Evolutionary conservation across 2,329 filamentous ascomycete genomes (phyloP).

Genomic region (Aspergillus luchuensis): DNA sequence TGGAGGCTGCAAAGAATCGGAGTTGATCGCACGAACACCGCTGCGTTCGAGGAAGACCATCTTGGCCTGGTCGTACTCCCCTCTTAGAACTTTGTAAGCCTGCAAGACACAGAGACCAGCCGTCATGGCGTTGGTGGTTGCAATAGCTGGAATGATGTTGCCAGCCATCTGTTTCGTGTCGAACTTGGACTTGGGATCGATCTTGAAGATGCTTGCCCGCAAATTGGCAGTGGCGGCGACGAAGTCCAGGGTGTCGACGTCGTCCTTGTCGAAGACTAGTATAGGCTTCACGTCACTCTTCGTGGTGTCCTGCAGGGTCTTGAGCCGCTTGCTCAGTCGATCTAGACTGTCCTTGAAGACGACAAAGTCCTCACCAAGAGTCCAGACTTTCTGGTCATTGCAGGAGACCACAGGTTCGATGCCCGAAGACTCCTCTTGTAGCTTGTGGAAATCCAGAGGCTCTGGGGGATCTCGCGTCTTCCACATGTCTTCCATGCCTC

Average conservation of each 20-base stretch:
- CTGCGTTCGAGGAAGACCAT: conserved; percentile 76
- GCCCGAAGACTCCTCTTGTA: conserved; percentile 57
- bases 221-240: conserved; percentile 89
- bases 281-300: conserved; percentile 53
- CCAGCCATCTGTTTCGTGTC: conserved; percentile 99
- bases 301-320: conserved; percentile 61
- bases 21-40: conserved; percentile 60
- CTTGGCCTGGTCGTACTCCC: not conserved
- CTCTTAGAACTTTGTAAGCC: conserved; percentile 44
- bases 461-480: conserved; percentile 75
- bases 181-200: conserved; percentile 85
- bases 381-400: conserved; percentile 78
- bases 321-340: conserved; percentile 72
- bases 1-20: conserved; percentile 61
- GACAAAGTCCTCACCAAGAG: conserved; percentile 76
- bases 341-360: conserved; percentile 82
- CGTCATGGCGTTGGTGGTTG: conserved; percentile 95
- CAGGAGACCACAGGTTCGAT: conserved; percentile 57
- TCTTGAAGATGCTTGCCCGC: conserved; percentile 83
- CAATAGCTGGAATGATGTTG: conserved; percentile 98
- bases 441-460: conserved; percentile 67
- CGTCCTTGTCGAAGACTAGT: conserved; percentile 94
- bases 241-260: conserved; percentile 91
- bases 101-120: conserved; percentile 90
- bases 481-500: conserved; percentile 96